A percentile compares a stretch with the other conserved stretches of the same genome.
phyloP scores from a whole-genome alignment of 768 basidiomycete genomes.

The Punctularia strigosozonata region DNA sequence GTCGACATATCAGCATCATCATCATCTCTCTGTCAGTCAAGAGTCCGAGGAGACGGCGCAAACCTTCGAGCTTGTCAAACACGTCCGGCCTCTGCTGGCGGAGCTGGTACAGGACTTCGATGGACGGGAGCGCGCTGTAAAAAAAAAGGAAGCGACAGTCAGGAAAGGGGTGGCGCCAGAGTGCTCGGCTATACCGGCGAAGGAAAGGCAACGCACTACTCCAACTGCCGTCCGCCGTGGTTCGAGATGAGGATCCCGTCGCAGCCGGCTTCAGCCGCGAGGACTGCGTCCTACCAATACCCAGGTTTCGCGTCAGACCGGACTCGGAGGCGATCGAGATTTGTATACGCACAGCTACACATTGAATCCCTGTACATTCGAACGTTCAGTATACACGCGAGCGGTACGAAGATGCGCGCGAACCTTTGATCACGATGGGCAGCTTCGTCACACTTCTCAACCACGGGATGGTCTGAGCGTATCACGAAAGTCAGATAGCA shows the following conservation, averaged over 20 bases:
- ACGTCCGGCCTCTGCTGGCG: conserved; percentile 65
- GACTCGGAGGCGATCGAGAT: conserved; percentile 16
- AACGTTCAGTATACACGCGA: background rate
- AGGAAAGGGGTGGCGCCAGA: background rate
- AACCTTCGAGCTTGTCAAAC: conserved; percentile 60
- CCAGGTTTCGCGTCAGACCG: conserved; percentile 16
- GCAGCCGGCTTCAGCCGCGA: conserved; percentile 74
- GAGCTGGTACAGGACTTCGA: conserved; percentile 69
- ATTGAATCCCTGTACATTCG: conserved; percentile 51
- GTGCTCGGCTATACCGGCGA: background rate
- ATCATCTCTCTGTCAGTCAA: background rate
- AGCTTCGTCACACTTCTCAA: conserved; percentile 54
- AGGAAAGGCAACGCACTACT: conserved; percentile 41
- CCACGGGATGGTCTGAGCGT: conserved; percentile 61
- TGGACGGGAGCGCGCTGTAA: conserved; percentile 56
- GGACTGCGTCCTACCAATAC: conserved; percentile 59
- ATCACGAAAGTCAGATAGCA: background rate
- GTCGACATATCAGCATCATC: background rate
- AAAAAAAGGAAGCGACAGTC: conserved; percentile 10
- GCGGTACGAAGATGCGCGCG: background rate
- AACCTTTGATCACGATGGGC: conserved; percentile 69
- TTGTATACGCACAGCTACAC: conserved; percentile 42
- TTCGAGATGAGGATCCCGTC: conserved; percentile 87
- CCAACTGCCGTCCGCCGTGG: conserved; percentile 83
- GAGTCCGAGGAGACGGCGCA: conserved; percentile 2